These are phyloP conservation scores for Linum tenue DNA, from an alignment of 345 rosid genomes.

Conservation along the genomic window DNA sequence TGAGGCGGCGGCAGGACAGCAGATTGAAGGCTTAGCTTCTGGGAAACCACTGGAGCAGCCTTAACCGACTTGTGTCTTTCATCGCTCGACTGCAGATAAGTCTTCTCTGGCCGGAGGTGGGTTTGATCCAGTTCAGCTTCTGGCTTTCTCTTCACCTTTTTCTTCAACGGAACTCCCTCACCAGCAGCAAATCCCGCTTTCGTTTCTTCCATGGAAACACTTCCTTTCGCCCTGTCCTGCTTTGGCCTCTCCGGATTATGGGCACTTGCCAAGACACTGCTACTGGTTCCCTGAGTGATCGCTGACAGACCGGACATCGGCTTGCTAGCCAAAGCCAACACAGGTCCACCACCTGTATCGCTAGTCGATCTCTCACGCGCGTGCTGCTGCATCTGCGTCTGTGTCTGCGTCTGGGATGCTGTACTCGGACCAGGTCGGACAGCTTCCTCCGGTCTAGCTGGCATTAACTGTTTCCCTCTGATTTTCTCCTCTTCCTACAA, in stretches of 20 bases:
- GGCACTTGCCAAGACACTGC: slow-evolving; percentile 26
- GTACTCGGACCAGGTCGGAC: slow-evolving; percentile 33
- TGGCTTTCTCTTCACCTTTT: slow-evolving; percentile 50
- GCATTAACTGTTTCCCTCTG: slow-evolving; percentile 48
- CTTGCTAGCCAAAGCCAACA: slow-evolving; percentile 31
- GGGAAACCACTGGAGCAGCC: slow-evolving; percentile 20
- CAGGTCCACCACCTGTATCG: slow-evolving; percentile 27
- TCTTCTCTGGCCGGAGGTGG: slow-evolving; percentile 18
- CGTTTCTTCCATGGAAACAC: slow-evolving; percentile 30
- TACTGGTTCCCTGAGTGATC: slow-evolving; percentile 25
- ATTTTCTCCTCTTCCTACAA: slow-evolving; percentile 51
- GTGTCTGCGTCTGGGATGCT: slow-evolving; percentile 34
- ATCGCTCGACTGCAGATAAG: slow-evolving; percentile 16
- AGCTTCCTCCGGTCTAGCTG: slow-evolving; percentile 32
- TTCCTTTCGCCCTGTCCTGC: slow-evolving; percentile 45
- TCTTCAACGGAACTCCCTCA: slow-evolving; percentile 33
- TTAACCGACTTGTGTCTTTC: slow-evolving; percentile 31
- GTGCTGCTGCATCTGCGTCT: slow-evolving; percentile 31
- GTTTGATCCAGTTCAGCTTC: slow-evolving; percentile 39
- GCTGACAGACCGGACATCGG: slow-evolving; percentile 27
- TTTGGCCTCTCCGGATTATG: slow-evolving; percentile 38
- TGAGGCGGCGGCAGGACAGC: slow-evolving; percentile 20
- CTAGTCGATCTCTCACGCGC: slow-evolving; percentile 26
- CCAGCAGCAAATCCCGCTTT: slow-evolving; percentile 17
- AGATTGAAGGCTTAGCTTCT: slow-evolving; percentile 27